Evolutionary conservation across 2,329 filamentous ascomycete genomes (phyloP).

Genomic region (Monosporascus sp.): DNA sequence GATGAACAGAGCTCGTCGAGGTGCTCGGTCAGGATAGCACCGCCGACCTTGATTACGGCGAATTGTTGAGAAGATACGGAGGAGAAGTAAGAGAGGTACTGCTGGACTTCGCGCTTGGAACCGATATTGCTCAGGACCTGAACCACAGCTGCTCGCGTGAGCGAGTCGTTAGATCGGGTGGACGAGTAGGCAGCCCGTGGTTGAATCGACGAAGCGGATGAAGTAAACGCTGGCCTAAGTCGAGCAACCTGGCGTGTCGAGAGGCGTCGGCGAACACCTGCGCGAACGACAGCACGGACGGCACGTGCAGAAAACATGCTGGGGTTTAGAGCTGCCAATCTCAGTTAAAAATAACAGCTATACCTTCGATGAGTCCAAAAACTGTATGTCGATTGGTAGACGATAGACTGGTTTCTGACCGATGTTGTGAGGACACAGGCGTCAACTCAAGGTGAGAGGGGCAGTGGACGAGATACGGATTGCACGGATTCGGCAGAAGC

Average conservation of each 20-base stretch:
- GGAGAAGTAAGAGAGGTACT: slow-evolving; percentile 96
- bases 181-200: slow-evolving; percentile 32
- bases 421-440: neutral
- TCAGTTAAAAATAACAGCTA: neutral
- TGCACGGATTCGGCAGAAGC: neutral
- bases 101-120: slow-evolving; percentile 92
- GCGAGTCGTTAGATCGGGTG: slow-evolving; percentile 40
- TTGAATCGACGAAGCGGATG: slow-evolving; percentile 6
- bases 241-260: slow-evolving; percentile 15
- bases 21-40: slow-evolving; percentile 91
- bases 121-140: slow-evolving; percentile 93
- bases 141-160: slow-evolving; percentile 75
- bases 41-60: slow-evolving; percentile 96
- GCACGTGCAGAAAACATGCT: slow-evolving; percentile 23
- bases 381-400: neutral
- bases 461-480: slow-evolving; percentile 5
- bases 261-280: slow-evolving; percentile 26
- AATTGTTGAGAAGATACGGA: slow-evolving; percentile 96
- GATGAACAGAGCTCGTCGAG: slow-evolving; percentile 86
- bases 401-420: neutral
- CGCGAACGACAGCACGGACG: slow-evolving; percentile 23
- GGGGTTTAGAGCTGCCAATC: neutral
- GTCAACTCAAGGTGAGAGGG: neutral
- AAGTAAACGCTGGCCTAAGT: slow-evolving; percentile 11
- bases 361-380: neutral